phyloP scores from a whole-genome alignment of 2,329 filamentous ascomycete species.

The Phialemonium atrogriseum region DNA sequence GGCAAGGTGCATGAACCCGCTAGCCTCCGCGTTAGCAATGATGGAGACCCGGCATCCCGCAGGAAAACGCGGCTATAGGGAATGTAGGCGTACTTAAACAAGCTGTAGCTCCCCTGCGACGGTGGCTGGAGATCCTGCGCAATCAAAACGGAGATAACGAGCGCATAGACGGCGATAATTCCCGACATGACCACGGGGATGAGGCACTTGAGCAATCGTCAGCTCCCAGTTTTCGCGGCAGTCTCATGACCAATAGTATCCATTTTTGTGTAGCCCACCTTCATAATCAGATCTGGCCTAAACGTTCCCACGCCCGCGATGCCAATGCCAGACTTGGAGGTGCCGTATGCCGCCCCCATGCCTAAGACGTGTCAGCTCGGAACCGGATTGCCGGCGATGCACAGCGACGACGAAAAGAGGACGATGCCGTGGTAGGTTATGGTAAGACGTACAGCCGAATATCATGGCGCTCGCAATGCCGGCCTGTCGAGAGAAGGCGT shows the following conservation, averaged over 20 bases:
- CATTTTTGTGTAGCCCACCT: constrained; percentile 44
- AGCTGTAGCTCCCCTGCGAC: constrained; percentile 59
- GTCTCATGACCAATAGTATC: too few relatives aligned
- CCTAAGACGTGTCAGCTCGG: constrained; percentile 27
- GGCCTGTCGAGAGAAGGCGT: constrained; percentile 38
- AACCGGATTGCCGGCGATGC: constrained; percentile 9
- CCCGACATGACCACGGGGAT: constrained; percentile 96
- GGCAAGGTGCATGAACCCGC: constrained; percentile 88
- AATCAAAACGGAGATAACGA: constrained; percentile 95
- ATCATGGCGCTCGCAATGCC: constrained; percentile 78
- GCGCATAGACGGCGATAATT: constrained; percentile 96
- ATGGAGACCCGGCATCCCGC: neutral
- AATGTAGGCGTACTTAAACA: constrained; percentile 61
- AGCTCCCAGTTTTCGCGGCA: too few relatives aligned
- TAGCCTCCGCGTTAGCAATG: too few relatives aligned
- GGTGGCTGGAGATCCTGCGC: constrained; percentile 78
- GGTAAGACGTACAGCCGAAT: constrained; percentile 60
- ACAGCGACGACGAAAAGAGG: constrained; percentile 9
- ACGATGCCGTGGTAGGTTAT: constrained; percentile 8
- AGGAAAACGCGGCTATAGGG: neutral
- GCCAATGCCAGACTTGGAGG: constrained; percentile 80
- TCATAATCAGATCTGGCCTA: constrained; percentile 84
- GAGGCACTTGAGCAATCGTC: too few relatives aligned
- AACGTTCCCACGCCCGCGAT: constrained; percentile 82
- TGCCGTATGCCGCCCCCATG: constrained; percentile 75